Percentiles rank a stretch among this genome's conserved stretches.
Conservation (phyloP, 257 asterid genomes). For the Jaltomata sinuosa region DNA sequence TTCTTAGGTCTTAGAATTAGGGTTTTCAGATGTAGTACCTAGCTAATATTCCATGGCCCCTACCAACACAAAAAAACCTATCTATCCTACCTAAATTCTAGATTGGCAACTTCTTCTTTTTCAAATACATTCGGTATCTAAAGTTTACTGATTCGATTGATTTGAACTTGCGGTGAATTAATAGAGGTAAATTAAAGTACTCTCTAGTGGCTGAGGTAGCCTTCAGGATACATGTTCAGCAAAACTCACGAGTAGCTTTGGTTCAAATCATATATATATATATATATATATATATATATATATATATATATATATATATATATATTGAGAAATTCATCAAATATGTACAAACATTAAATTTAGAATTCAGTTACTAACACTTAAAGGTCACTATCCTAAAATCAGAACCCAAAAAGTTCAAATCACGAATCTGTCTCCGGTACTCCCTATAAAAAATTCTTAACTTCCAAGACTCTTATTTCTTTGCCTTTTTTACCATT, state of each 20-base stretch:
- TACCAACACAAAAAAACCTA: neutral
- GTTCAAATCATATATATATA: neutral
- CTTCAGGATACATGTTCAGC: neutral
- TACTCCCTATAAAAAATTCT: too few species aligned
- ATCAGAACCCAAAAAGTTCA: too few species aligned
- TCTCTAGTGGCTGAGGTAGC: neutral
- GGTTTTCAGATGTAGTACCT: neutral
- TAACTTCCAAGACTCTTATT: too few species aligned
- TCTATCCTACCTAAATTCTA: neutral
- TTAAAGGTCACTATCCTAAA: neutral
- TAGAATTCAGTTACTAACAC: neutral
- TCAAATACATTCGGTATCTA: neutral
- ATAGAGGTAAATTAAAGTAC: neutral
- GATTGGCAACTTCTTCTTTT: neutral
- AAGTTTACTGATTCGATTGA: neutral
- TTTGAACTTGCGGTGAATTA: rapidly evolving
- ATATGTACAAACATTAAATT: neutral
- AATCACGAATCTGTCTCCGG: neutral
- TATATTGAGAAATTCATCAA: neutral
- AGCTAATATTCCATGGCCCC: neutral
- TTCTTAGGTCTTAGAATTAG: neutral
- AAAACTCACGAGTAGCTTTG: rapidly evolving
- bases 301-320: too few species aligned
- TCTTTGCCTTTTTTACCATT: too few species aligned
- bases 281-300: too few species aligned